Evolutionary conservation across 176 grass and related monocot genomes (phyloP), one percentile per base, ranked within the genome.

Genomic region (Sorghum bicolor): DNA sequence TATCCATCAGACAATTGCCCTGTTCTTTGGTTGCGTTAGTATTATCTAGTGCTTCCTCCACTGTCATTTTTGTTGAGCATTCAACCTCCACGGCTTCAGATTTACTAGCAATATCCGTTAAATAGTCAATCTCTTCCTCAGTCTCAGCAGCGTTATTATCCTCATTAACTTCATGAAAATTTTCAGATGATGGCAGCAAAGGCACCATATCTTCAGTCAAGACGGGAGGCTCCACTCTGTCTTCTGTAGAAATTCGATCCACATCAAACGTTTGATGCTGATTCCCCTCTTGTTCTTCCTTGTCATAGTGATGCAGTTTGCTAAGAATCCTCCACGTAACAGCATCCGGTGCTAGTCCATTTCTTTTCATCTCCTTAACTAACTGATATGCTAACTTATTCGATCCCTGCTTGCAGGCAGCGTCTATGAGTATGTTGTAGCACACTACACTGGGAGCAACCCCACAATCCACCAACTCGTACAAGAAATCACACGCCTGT

Each of bases 291-390:
- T 75, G 55, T 62, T 86, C 39, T 81, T 84, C 70, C 31, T 68
- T 75, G 37, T 61, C n/a, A 72, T 8, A 58, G 10, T 79, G 79
- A 67, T 95, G 91, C 61, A 96, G 76, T 52, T 87, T 91, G 66
- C 88, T 87, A 61, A 99, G 85, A 84, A 91, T 99, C 75, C 96
- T 96, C 96, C 96, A 99, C 24, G 96, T 94, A 19, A 92, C 86
- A 80, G 89, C 85, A 73, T 94, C 93, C 0, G 83, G 91, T 81
- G 90, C 84, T 60, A 88, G 40, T 22, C 83, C 93, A 89, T 99
- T 96, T 33, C 80, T 96, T 90, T 72, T 92, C 93, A 96, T 92
- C 83, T 99, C 91, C 55, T 80, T 85, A 67, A 94, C 52, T 17
- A 96, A 67, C 33, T 82, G 86, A 84, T 92, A 96, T 4, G 86